phyloP scores from a whole-genome alignment of 495 filamentous ascomycete genomes.

The Hypomontagnella submonticulosa region DNA sequence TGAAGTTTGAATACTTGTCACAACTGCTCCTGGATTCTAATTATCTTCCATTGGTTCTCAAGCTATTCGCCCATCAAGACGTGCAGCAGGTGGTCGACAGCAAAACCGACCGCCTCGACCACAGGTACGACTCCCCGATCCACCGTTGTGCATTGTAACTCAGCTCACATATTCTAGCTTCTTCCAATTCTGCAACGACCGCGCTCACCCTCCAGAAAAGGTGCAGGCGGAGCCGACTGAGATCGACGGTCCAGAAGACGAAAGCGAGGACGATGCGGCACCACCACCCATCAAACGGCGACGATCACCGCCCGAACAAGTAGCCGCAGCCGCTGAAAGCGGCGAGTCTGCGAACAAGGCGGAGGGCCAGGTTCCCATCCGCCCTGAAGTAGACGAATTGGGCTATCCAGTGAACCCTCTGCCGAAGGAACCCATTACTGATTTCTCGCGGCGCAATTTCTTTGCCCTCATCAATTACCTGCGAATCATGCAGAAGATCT shows the following conservation, averaged over 20 bases:
- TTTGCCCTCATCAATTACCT: conserved; percentile 93
- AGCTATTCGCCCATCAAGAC: conserved; percentile 92
- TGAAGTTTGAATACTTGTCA: conserved; percentile 95
- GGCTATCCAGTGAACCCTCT: conserved; percentile 73
- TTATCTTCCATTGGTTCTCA: conserved; percentile 90
- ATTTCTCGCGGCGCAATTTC: conserved; percentile 93
- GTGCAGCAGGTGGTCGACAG: conserved; percentile 88
- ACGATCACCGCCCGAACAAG: conserved; percentile 59
- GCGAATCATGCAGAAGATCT: conserved; percentile 96
- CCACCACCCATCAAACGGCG: conserved; percentile 80
- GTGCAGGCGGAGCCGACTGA: conserved; percentile 34
- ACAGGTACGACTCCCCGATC: conserved; percentile 68
- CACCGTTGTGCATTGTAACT: conserved; percentile 1
- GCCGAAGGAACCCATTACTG: conserved; percentile 84
- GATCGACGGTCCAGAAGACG: conserved; percentile 45
- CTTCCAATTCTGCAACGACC: conserved; percentile 83
- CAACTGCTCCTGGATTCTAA: conserved; percentile 94
- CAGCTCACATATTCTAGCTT: conserved; percentile 68
- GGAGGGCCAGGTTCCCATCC: conserved; percentile 49
- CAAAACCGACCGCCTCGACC: conserved; percentile 82
- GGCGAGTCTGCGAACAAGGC: conserved; percentile 44
- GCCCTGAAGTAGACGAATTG: conserved; percentile 89
- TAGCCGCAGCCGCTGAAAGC: conserved; percentile 22
- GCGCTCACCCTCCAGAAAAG: conserved; percentile 44
- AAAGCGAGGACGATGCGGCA: conserved; percentile 75